These are phyloP conservation scores for Ophiostoma ips DNA, from an alignment of 2,329 filamentous ascomycete genomes.

Conservation along the genomic window DNA sequence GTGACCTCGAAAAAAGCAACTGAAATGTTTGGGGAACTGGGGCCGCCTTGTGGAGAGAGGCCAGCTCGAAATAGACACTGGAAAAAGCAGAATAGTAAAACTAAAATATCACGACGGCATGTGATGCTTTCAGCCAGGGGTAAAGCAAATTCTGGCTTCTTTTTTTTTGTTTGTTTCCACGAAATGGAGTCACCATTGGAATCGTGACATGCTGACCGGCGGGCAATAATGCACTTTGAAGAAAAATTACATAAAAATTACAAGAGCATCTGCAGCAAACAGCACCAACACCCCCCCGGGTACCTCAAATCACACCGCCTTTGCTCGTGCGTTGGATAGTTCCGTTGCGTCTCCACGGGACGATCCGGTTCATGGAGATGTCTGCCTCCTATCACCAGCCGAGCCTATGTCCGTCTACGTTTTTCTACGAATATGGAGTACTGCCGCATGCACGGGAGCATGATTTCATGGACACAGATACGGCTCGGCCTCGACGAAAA, in stretches of 20 bases:
- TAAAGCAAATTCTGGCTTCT: no score
- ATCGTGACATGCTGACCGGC: no score
- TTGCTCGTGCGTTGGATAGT: no score
- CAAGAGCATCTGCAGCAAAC: neutral
- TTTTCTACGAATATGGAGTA: no score
- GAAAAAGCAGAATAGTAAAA: neutral
- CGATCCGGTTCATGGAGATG: neutral
- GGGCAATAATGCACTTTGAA: no score
- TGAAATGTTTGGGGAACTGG: neutral
- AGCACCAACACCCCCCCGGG: neutral
- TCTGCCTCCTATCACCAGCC: no score
- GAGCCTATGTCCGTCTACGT: no score
- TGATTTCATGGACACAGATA: neutral
- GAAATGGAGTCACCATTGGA: no score
- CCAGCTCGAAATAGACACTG: neutral
- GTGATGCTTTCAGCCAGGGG: no score
- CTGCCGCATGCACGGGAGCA: no score
- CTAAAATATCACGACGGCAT: neutral
- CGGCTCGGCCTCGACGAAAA: conserved; percentile 3
- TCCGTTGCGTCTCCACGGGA: neutral
- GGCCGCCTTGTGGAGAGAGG: neutral
- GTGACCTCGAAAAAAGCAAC: conserved; percentile 7
- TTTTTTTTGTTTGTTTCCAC: no score
- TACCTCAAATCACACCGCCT: neutral
- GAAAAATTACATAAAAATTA: no score